Conservation (phyloP, 306 rosid genomes). For the Potentilla sterilis region DNA sequence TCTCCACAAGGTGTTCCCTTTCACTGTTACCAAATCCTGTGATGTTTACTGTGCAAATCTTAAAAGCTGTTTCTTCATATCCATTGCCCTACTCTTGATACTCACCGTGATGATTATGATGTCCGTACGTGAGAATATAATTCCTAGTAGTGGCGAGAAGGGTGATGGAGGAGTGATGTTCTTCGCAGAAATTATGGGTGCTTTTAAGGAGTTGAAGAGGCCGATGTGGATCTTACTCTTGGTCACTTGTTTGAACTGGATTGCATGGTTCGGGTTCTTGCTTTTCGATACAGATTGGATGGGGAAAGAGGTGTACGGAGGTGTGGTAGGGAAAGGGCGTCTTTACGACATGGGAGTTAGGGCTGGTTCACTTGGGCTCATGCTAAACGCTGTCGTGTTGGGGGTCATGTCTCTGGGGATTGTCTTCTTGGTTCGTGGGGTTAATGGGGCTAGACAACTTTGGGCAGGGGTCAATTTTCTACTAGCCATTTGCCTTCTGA, state of each 20-base stretch:
- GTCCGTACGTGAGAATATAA: not conserved
- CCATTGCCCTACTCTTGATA: not conserved
- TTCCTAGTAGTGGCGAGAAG: not conserved
- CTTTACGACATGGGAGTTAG: slow-evolving; percentile 3
- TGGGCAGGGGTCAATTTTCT: not conserved
- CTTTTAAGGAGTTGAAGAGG: not conserved
- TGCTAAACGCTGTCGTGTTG: not conserved
- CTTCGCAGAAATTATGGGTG: not conserved
- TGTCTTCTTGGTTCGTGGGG: not conserved
- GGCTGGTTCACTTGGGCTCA: slow-evolving; percentile 9
- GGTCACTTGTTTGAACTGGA: not conserved
- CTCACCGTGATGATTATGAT: not conserved
- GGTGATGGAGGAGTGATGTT: not conserved
- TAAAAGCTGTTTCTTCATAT: not conserved
- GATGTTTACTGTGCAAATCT: not conserved
- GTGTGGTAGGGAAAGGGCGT: not conserved
- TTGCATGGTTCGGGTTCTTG: not conserved
- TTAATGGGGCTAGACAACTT: not conserved
- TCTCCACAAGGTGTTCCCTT: not conserved
- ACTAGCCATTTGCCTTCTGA: not conserved
- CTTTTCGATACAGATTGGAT: not conserved
- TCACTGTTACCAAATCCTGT: not conserved
- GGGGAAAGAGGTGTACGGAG: slow-evolving; percentile 2
- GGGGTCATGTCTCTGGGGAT: not conserved
- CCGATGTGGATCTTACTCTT: slow-evolving; percentile 2